phyloP scores from a whole-genome alignment of 1,284 basidiomycete species.

The Cryptococcus sp. region DNA sequence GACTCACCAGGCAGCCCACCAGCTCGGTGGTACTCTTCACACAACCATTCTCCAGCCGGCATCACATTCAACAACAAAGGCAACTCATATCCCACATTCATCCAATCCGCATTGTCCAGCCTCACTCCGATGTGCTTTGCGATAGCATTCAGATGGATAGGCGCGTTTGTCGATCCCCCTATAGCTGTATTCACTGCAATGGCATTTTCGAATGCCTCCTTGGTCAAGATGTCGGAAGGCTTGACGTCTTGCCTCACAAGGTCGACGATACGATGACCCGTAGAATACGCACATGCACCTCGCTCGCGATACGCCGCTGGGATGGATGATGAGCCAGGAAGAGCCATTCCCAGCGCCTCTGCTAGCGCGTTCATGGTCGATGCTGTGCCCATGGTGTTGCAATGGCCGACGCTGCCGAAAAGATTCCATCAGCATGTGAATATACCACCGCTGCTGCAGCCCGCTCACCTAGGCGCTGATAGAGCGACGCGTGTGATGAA shows the following conservation, averaged over 20 bases:
- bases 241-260: slow-evolving; percentile 84
- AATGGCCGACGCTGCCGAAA: slow-evolving; percentile 37
- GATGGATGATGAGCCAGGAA: slow-evolving; percentile 83
- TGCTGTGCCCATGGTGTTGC: slow-evolving; percentile 52
- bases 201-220: slow-evolving; percentile 86
- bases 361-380: slow-evolving; percentile 82
- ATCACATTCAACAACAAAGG: slow-evolving; percentile 48
- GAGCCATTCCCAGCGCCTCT: slow-evolving; percentile 87
- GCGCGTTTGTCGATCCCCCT: slow-evolving; percentile 88
- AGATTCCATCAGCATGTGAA: not conserved
- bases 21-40: slow-evolving; percentile 51
- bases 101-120: slow-evolving; percentile 45
- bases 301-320: slow-evolving; percentile 61
- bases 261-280: slow-evolving; percentile 77
- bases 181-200: slow-evolving; percentile 80
- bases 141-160: slow-evolving; percentile 48
- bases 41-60: slow-evolving; percentile 49
- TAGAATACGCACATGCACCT: slow-evolving; percentile 61
- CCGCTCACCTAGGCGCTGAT: slow-evolving; percentile 41
- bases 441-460: not conserved
- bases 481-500: slow-evolving; percentile 45
- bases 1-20: slow-evolving; percentile 47
- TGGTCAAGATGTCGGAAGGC: slow-evolving; percentile 89
- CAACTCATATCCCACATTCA: slow-evolving; percentile 46
- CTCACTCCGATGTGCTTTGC: slow-evolving; percentile 51